Percentiles rank a stretch among this genome's conserved stretches.
phyloP scores from a whole-genome alignment of 164 flowering plant species.

The Echeveria elegans region DNA sequence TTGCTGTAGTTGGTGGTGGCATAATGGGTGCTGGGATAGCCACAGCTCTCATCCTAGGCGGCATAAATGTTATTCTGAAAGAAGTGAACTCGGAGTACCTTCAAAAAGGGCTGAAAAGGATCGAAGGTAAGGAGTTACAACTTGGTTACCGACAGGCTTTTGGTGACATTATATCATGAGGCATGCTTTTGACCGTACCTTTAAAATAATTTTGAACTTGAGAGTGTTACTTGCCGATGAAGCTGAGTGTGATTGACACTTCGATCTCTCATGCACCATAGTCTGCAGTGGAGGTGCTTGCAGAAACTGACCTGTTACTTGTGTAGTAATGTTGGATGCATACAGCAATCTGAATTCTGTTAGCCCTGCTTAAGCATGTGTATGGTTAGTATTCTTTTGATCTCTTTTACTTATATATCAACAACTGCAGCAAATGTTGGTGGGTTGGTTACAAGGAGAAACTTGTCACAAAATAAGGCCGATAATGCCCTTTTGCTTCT shows the following conservation, averaged over 20 bases:
- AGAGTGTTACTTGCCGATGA: not conserved
- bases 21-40: slow-evolving; percentile 98
- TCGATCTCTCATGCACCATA: not conserved
- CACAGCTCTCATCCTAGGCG: slow-evolving; percentile 67
- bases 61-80: slow-evolving; percentile 65
- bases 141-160: not conserved
- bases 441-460: slow-evolving; percentile 52
- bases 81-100: slow-evolving; percentile 80
- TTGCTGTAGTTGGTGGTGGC: slow-evolving; percentile 89
- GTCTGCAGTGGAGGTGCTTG: not conserved
- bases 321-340: not conserved
- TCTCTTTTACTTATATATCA: slow-evolving; percentile 4
- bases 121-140: slow-evolving; percentile 50
- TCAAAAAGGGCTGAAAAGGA: slow-evolving; percentile 56
- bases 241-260: not conserved
- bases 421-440: slow-evolving; percentile 51
- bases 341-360: not conserved
- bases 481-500: slow-evolving; percentile 53
- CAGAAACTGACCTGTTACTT: not conserved
- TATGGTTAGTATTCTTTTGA: slow-evolving; percentile 1
- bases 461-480: slow-evolving; percentile 54
- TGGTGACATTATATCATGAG: not conserved
- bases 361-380: not conserved
- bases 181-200: not conserved
- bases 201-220: not conserved